Base-by-base conservation (phyloP, 768 basidiomycete genomes). In the Flagelloscypha sp. region DNA sequence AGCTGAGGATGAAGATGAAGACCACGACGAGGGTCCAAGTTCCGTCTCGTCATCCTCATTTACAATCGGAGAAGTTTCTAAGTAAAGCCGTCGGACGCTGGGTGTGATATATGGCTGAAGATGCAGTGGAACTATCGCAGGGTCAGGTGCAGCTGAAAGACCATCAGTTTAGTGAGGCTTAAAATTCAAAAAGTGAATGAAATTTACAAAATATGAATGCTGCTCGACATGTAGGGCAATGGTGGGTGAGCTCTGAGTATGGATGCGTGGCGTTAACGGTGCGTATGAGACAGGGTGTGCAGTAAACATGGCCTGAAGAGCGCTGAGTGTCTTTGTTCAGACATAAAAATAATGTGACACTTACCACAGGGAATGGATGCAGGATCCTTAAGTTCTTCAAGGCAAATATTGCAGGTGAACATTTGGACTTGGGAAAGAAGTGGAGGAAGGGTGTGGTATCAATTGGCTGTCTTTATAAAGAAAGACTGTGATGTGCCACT, bases 291-390 rank as follows among this genome's bases (percentile, higher is more conserved):
- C 80, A 83, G 29, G 66, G 62, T 36, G 66, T 62, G 53, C 80
- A 82, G 50, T 79, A 80, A 25, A 82, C 58, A 46, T 83, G 79
- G 10, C 80, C 80, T 76, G 20, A 19, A 22, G 28, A 13, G 8
- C 7, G 12, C 7, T 11, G 6, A 13, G 42, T 21, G 35, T 31
- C 19, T 38, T 34, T 11, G 27, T 20, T 20, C 30, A 33, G 36
- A 11, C 20, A 12, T 16, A 35, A 25, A 13, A 23, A 36, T 19
- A 28, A 15, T 21, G 16, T 41, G 19, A 28, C 20, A 49, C 73
- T 36, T 46, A 82, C 80, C 79, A 51, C 80, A 83, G 25, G 79
- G 78, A 1, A 79, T 47, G 8, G 68, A 69, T 3, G 76, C 73
- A 1, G 80, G 80, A 20, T 52, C 63, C 21, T 68, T 70, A 35